These are phyloP conservation scores for Cinchona pubescens DNA, from an alignment of 257 asterid genomes.

Conservation along the genomic window DNA sequence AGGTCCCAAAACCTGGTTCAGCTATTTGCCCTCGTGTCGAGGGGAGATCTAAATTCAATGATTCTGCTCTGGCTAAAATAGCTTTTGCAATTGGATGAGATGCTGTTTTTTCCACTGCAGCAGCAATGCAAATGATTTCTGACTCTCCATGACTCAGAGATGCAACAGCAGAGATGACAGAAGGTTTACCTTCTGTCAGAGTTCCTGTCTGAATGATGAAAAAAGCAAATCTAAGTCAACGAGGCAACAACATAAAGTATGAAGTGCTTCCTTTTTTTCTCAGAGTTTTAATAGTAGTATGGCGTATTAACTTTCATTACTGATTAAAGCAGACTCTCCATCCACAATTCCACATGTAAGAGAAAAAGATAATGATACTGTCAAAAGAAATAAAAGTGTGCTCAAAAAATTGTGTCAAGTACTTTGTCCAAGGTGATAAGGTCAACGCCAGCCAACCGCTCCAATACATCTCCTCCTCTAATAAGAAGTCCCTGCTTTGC, in stretches of 20 bases:
- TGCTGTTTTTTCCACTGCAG: conserved; percentile 97
- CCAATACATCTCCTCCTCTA: conserved; percentile 96
- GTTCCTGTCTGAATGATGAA: conserved; percentile 80
- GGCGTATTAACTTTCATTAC: neutral
- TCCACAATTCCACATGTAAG: neutral
- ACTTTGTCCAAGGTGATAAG: conserved; percentile 82
- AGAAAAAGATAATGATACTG: neutral
- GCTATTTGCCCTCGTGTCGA: conserved; percentile 72
- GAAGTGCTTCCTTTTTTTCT: neutral
- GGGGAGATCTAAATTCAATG: conserved; percentile 61
- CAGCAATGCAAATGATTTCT: conserved; percentile 78
- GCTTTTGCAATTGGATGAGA: conserved; percentile 97
- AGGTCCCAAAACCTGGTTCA: conserved; percentile 92
- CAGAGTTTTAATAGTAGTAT: neutral
- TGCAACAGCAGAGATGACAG: conserved; percentile 74
- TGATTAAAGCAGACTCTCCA: conserved; percentile 7
- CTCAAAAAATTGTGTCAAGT: conserved; percentile 7
- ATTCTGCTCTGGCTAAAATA: conserved; percentile 69
- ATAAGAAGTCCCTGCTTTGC: conserved; percentile 93
- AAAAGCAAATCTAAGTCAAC: conserved; percentile 9
- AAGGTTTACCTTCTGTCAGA: conserved; percentile 91
- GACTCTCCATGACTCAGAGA: conserved; percentile 56
- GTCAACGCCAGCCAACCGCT: conserved; percentile 83
- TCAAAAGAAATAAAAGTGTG: neutral
- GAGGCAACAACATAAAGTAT: neutral